phyloP scores from a whole-genome alignment of 2,329 filamentous ascomycete genomes.

The Macrophomina pseudophaseolina region DNA sequence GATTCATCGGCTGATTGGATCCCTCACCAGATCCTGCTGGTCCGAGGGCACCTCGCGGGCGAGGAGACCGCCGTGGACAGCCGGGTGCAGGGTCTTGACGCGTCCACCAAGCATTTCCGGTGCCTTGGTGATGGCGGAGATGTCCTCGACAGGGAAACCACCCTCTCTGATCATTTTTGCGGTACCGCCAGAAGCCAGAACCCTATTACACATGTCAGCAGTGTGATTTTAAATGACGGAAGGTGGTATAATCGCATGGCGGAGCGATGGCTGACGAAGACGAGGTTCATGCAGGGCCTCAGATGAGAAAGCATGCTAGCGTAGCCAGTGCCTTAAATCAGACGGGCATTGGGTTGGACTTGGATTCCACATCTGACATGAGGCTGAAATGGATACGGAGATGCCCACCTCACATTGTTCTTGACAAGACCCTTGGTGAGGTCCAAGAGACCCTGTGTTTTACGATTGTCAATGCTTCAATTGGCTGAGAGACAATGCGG shows the following conservation, averaged over 20 bases:
- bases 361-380: not conserved
- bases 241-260: not conserved
- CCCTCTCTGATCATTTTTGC: slow-evolving; percentile 96
- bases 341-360: not conserved
- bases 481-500: slow-evolving; percentile 11
- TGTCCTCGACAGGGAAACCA: slow-evolving; percentile 95
- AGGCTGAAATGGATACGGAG: not conserved
- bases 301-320: not conserved
- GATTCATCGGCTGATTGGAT: too few relatives aligned
- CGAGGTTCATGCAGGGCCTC: not conserved
- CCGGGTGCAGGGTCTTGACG: slow-evolving; percentile 96
- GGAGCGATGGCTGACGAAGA: not conserved
- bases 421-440: slow-evolving; percentile 87
- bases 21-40: slow-evolving; percentile 80
- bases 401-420: slow-evolving; percentile 73
- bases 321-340: not conserved
- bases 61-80: slow-evolving; percentile 83
- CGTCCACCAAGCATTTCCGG: slow-evolving; percentile 94
- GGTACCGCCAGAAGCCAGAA: slow-evolving; percentile 93
- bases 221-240: not conserved
- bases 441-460: slow-evolving; percentile 69
- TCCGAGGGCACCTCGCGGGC: slow-evolving; percentile 93
- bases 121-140: slow-evolving; percentile 91
- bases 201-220: slow-evolving; percentile 40
- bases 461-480: slow-evolving; percentile 19